Percentiles rank a stretch among this genome's conserved stretches.
Conservation (phyloP, 2,329 filamentous ascomycete species). For the Gnomoniopsis sp. region DNA sequence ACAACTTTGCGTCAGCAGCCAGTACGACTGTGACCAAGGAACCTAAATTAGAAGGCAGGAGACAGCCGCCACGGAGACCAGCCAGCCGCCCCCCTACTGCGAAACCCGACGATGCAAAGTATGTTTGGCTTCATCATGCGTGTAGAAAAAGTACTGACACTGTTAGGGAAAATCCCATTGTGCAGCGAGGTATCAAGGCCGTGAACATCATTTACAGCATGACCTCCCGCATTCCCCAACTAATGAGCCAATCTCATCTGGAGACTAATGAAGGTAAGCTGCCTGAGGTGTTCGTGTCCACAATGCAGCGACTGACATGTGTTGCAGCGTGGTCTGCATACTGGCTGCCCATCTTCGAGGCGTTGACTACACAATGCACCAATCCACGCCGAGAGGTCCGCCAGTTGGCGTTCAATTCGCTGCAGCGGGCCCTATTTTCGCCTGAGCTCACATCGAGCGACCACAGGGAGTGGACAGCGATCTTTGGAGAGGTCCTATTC, state of each 20-base stretch:
- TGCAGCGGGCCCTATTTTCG: conserved; percentile 83
- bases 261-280: conserved; percentile 74
- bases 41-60: conserved; percentile 59
- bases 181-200: conserved; percentile 75
- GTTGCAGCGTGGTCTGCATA: conserved; percentile 87
- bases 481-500: conserved; percentile 91
- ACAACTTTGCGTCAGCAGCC: conserved; percentile 83
- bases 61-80: conserved; percentile 24
- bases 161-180: conserved; percentile 66
- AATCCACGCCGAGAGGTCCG: conserved; percentile 93
- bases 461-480: conserved; percentile 89
- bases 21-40: conserved; percentile 69
- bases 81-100: conserved; percentile 30
- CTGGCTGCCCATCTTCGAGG: conserved; percentile 92
- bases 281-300: neutral
- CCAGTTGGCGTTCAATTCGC: conserved; percentile 78
- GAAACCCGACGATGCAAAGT: conserved; percentile 57
- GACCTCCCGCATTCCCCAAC: conserved; percentile 74
- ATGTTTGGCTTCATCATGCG: conserved; percentile 26
- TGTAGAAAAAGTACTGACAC: conserved; percentile 16
- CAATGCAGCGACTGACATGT: conserved; percentile 22
- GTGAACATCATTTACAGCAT: conserved; percentile 79
- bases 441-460: conserved; percentile 79
- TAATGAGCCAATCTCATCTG: conserved; percentile 91
- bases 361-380: conserved; percentile 83